A percentile compares a stretch with the other conserved stretches of the same genome.
Evolutionary conservation across 768 basidiomycete genomes (phyloP).

Genomic region (Scleroderma bovista): DNA sequence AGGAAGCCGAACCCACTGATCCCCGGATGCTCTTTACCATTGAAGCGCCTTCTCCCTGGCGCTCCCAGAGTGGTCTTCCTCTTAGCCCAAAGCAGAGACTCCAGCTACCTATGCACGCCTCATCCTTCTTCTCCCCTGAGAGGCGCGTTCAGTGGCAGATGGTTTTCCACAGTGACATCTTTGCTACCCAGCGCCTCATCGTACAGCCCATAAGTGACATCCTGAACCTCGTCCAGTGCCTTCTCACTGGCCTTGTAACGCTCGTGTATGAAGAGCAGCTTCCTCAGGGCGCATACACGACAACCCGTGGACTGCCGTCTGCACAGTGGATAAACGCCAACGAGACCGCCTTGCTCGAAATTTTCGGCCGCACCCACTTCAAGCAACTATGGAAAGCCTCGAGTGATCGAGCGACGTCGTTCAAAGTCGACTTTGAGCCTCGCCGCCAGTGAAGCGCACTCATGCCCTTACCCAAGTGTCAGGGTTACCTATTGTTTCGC

Average conservation of each 20-base stretch:
- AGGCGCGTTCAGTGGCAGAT: conserved; percentile 84
- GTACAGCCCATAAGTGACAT: conserved; percentile 67
- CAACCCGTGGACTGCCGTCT: conserved; percentile 72
- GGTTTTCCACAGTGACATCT: conserved; percentile 79
- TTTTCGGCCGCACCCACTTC: conserved; percentile 72
- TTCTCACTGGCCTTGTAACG: conserved; percentile 66
- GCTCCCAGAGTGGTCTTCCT: conserved; percentile 68
- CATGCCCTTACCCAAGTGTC: conserved; percentile 11
- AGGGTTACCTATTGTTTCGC: conserved; percentile 15
- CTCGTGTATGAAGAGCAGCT: conserved; percentile 71
- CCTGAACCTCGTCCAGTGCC: conserved; percentile 62
- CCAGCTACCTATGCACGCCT: conserved; percentile 72
- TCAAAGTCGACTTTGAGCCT: conserved; percentile 64
- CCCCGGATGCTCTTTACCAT: conserved; percentile 72
- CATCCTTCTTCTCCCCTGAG: conserved; percentile 82
- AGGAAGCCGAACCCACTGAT: conserved; percentile 54
- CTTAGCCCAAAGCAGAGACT: conserved; percentile 69
- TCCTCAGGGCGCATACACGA: conserved; percentile 65
- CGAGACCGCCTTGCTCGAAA: conserved; percentile 58
- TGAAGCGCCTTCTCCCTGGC: conserved; percentile 74
- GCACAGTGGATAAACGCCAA: conserved; percentile 73
- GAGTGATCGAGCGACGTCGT: conserved; percentile 63
- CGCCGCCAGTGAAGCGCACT: conserved; percentile 27
- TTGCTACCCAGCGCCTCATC: conserved; percentile 64
- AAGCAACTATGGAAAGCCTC: conserved; percentile 68